These are phyloP conservation scores for Gracilaria vermiculophylla DNA, from an alignment of 23 red algal genomes.

Conservation along the genomic window DNA sequence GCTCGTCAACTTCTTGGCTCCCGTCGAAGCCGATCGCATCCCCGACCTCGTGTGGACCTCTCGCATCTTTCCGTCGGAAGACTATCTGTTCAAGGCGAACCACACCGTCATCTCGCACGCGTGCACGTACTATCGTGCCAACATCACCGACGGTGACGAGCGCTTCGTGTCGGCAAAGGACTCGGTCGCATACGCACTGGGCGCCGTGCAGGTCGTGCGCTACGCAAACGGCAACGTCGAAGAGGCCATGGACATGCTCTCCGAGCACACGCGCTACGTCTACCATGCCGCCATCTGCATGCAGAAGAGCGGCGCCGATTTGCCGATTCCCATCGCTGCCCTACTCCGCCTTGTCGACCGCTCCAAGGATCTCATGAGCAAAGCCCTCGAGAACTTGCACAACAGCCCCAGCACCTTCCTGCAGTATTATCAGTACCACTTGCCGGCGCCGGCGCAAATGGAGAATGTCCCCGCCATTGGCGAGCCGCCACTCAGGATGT, in stretches of 20 bases:
- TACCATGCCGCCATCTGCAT: background rate
- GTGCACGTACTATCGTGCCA: background rate
- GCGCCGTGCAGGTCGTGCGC: background rate
- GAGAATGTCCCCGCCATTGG: background rate
- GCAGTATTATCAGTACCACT: conserved; percentile 12
- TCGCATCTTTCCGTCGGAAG: background rate
- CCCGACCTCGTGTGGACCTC: background rate
- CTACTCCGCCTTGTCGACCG: background rate
- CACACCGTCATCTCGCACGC: background rate
- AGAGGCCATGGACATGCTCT: background rate
- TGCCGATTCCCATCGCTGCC: background rate
- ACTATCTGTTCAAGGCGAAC: background rate
- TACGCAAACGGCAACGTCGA: background rate
- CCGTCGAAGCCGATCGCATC: too few species aligned
- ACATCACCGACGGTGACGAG: background rate
- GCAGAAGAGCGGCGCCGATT: background rate
- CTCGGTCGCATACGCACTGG: background rate
- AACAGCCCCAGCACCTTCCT: background rate
- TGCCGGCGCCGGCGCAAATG: background rate
- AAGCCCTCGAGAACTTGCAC: background rate
- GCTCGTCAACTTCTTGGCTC: too few species aligned
- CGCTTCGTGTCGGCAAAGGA: background rate
- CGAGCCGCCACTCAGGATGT: background rate
- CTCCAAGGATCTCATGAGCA: background rate
- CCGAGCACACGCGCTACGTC: background rate